Conservation (phyloP, 139 green algal genomes). For the Medakamo hakoo region DNA sequence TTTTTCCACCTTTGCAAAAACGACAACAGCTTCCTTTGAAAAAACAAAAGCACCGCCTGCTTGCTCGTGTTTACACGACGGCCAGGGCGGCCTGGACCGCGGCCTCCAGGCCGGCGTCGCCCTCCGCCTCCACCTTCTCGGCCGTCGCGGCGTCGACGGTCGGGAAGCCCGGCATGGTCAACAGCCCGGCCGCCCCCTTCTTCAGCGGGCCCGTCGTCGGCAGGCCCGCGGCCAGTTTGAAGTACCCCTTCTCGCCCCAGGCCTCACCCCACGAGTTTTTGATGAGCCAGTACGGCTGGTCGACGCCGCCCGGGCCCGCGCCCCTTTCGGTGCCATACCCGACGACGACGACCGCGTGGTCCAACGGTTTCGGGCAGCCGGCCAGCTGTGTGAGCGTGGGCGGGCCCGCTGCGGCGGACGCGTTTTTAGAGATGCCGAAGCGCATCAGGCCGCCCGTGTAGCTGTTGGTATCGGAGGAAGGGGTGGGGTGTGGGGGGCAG, state of each 20-base stretch:
- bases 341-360: slow-evolving; percentile 17
- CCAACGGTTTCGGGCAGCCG: slow-evolving; percentile 11
- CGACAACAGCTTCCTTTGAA: no score
- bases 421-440: no score
- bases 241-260: slow-evolving; percentile 20
- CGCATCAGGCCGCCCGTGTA: slow-evolving; percentile 8
- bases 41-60: neutral
- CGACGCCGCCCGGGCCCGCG: neutral
- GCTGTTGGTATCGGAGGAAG: no score
- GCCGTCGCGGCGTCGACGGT: no score
- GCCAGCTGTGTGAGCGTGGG: no score
- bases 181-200: neutral
- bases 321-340: slow-evolving; percentile 15
- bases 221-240: slow-evolving; percentile 3
- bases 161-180: neutral
- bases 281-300: slow-evolving; percentile 21
- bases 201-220: neutral
- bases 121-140: neutral
- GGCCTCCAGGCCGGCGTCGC: no score
- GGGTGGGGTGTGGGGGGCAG: no score
- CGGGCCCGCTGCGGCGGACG: no score
- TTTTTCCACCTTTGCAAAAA: no score
- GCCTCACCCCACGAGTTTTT: slow-evolving; percentile 21
- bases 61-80: neutral
- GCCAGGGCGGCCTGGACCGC: neutral